Conservation (phyloP, 2,329 filamentous ascomycete species). For the Xylariales sp. region DNA sequence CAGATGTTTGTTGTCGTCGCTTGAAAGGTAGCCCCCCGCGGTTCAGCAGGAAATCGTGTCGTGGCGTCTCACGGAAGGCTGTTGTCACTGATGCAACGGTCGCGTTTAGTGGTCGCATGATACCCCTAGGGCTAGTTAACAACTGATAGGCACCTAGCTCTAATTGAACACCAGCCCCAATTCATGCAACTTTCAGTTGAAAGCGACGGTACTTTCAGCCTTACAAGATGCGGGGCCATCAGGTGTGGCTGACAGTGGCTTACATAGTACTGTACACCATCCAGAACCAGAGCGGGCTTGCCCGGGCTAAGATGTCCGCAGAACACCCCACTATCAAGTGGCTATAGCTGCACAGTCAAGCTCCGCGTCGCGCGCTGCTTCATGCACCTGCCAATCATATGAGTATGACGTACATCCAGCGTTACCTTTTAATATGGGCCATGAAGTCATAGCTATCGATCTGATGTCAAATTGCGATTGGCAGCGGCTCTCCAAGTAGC, state of each 20-base stretch:
- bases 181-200: background rate
- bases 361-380: background rate
- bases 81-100: background rate
- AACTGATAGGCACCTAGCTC: background rate
- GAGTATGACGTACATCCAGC: slow-evolving; percentile 9
- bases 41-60: background rate
- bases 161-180: background rate
- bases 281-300: background rate
- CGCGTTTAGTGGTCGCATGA: slow-evolving; percentile 8
- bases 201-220: slow-evolving; percentile 1
- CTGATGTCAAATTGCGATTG: slow-evolving; percentile 11
- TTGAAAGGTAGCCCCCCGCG: too few species aligned
- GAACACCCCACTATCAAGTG: background rate
- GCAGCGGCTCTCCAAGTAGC: background rate
- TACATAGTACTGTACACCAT: background rate
- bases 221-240: background rate
- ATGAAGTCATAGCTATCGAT: slow-evolving; percentile 11
- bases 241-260: background rate
- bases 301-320: background rate
- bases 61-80: background rate
- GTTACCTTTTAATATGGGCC: slow-evolving; percentile 7
- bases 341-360: background rate
- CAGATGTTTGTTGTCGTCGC: too few species aligned
- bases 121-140: background rate
- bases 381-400: too few species aligned